Conservation (phyloP, 176 grass and related monocot genomes). For the Paspalum vaginatum region DNA sequence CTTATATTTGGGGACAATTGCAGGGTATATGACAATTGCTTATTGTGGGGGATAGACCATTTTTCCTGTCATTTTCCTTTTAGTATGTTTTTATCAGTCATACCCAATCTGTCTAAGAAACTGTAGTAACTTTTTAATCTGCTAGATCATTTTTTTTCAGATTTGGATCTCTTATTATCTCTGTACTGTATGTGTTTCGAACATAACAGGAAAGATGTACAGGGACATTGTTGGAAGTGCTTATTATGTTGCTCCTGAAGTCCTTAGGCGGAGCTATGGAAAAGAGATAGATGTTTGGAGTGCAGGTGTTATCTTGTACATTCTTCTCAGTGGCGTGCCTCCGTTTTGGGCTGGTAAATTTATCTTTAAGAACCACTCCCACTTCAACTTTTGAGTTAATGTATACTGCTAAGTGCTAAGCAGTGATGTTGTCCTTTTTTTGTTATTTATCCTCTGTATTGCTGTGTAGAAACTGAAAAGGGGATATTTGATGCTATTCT, state of each 20-base stretch:
- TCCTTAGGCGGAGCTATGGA: conserved; percentile 74
- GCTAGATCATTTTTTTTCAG: background rate
- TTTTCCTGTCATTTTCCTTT: conserved; percentile 14
- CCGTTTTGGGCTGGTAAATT: conserved; percentile 95
- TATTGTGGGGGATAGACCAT: background rate
- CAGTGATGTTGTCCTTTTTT: conserved; percentile 15
- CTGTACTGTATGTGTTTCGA: conserved; percentile 29
- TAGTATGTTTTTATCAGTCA: conserved; percentile 11
- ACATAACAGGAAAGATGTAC: conserved; percentile 80
- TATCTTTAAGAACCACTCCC: conserved; percentile 21
- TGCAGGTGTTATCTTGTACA: conserved; percentile 94
- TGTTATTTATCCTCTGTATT: conserved; percentile 34
- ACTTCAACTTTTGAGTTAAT: conserved; percentile 30
- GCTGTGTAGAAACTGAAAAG: conserved; percentile 85
- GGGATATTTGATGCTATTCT: conserved; percentile 95
- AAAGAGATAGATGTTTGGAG: conserved; percentile 98
- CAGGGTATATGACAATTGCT: conserved; percentile 9
- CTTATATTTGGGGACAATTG: background rate
- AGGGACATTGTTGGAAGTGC: conserved; percentile 94
- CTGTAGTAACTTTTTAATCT: conserved; percentile 1
- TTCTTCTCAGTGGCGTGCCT: conserved; percentile 97
- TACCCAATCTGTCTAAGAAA: background rate
- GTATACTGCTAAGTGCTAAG: conserved; percentile 39
- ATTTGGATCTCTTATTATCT: background rate
- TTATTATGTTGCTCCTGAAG: conserved; percentile 96